Conservation (phyloP, 2,329 filamentous ascomycete genomes). For the Graphiopsis chlorocephala region DNA sequence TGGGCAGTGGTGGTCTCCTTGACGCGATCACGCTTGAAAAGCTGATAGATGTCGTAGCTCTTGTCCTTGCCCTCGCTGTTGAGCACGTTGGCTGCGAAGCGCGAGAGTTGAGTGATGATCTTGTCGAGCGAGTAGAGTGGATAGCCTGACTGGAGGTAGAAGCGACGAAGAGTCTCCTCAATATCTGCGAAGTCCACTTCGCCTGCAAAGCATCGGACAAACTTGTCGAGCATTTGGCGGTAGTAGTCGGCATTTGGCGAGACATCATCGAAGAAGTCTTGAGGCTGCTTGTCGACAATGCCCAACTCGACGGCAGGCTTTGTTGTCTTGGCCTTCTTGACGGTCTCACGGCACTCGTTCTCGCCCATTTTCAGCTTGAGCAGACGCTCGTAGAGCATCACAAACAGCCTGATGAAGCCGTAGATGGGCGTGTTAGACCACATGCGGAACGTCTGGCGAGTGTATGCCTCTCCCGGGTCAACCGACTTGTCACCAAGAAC, state of each 20-base stretch:
- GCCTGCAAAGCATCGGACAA: slow-evolving; percentile 80
- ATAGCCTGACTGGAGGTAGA: slow-evolving; percentile 88
- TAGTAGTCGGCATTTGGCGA: slow-evolving; percentile 71
- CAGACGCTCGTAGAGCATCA: slow-evolving; percentile 83
- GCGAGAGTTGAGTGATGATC: slow-evolving; percentile 75
- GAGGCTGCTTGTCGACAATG: slow-evolving; percentile 72
- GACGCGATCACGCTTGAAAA: slow-evolving; percentile 79
- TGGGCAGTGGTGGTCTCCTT: slow-evolving; percentile 85
- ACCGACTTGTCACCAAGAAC: slow-evolving; percentile 63
- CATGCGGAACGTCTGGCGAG: slow-evolving; percentile 78
- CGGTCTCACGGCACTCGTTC: slow-evolving; percentile 68
- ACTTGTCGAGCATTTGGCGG: slow-evolving; percentile 76
- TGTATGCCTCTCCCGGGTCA: slow-evolving; percentile 74
- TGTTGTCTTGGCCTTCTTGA: slow-evolving; percentile 67
- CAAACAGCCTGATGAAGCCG: slow-evolving; percentile 91
- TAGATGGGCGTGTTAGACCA: slow-evolving; percentile 90
- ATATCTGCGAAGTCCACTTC: slow-evolving; percentile 80
- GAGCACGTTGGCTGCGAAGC: slow-evolving; percentile 78
- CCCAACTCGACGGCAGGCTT: slow-evolving; percentile 84
- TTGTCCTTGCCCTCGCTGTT: slow-evolving; percentile 88
- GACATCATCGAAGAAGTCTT: slow-evolving; percentile 71
- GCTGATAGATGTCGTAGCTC: slow-evolving; percentile 82
- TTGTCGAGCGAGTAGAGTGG: slow-evolving; percentile 91
- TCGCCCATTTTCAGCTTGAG: slow-evolving; percentile 79
- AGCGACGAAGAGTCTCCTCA: slow-evolving; percentile 86